Conservation (phyloP, 768 basidiomycete genomes). For the Boletus sp. region DNA sequence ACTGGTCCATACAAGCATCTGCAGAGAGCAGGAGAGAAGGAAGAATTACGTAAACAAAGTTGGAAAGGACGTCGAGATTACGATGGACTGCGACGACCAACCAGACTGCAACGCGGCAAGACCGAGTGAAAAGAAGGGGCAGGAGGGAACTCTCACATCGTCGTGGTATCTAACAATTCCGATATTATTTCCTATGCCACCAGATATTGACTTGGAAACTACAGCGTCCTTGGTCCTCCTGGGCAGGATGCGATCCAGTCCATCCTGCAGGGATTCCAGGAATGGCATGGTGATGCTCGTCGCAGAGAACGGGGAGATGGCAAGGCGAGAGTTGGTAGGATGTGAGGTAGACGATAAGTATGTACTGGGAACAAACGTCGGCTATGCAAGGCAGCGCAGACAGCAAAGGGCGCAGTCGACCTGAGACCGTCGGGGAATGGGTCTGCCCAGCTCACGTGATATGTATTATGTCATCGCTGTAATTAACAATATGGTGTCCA, state of each 20-base stretch:
- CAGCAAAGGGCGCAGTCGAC: constrained; percentile 9
- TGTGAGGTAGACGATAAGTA: constrained; percentile 3
- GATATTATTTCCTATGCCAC: constrained; percentile 57
- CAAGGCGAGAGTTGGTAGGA: neutral
- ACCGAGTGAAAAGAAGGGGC: neutral
- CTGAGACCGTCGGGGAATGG: neutral
- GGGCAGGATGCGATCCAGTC: constrained; percentile 31
- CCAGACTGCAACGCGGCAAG: constrained; percentile 16
- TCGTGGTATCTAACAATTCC: constrained; percentile 64
- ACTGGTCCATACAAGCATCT: constrained; percentile 39
- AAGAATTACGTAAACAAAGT: constrained; percentile 33
- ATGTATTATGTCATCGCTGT: constrained; percentile 19
- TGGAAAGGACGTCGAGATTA: constrained; percentile 21
- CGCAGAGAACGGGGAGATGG: neutral
- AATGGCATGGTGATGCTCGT: constrained; percentile 21
- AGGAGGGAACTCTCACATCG: constrained; percentile 52
- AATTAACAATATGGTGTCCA: too few species aligned
- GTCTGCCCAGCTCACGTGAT: constrained; percentile 26
- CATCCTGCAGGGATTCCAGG: constrained; percentile 29
- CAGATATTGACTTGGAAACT: constrained; percentile 39
- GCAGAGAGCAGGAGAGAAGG: constrained; percentile 24
- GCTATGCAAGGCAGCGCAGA: constrained; percentile 12
- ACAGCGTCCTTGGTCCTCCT: constrained; percentile 5
- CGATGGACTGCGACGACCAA: constrained; percentile 15
- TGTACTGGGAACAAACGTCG: neutral